Conservation (phyloP, 2,329 filamentous ascomycete species). For the Podosphaera aphanis region DNA sequence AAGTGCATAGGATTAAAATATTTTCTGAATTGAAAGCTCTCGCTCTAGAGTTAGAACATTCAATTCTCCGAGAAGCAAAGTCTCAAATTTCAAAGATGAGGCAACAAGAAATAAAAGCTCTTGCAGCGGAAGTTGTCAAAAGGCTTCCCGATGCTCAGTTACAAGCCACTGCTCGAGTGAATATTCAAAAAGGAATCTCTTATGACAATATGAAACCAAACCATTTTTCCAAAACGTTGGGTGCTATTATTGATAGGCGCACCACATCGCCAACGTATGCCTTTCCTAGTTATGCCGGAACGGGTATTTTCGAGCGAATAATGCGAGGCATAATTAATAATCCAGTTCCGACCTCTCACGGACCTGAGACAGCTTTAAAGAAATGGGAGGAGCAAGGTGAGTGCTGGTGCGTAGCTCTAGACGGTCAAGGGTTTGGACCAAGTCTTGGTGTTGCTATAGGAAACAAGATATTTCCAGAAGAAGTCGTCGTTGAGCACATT, state of each 20-base stretch:
- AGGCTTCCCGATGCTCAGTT: slow-evolving; percentile 10
- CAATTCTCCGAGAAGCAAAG: slow-evolving; percentile 4
- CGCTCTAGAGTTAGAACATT: slow-evolving; percentile 5
- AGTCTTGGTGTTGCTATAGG: slow-evolving; percentile 41
- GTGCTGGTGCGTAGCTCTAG: slow-evolving; percentile 53
- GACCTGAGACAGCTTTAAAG: slow-evolving; percentile 32
- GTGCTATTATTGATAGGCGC: slow-evolving; percentile 36
- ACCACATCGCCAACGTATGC: slow-evolving; percentile 36
- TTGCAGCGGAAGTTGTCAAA: slow-evolving; percentile 6
- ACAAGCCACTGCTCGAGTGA: slow-evolving; percentile 10
- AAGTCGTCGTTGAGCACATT: slow-evolving; percentile 53
- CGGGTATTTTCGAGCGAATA: slow-evolving; percentile 10
- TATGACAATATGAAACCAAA: slow-evolving; percentile 31
- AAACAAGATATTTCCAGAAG: slow-evolving; percentile 35
- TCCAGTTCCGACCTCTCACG: slow-evolving; percentile 12
- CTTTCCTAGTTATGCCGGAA: slow-evolving; percentile 7
- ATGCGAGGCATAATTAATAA: slow-evolving; percentile 10
- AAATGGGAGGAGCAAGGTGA: slow-evolving; percentile 62
- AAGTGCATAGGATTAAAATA: slow-evolving; percentile 6
- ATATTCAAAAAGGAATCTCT: slow-evolving; percentile 7
- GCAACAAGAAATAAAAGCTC: slow-evolving; percentile 6
- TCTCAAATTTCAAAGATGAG: slow-evolving; percentile 4
- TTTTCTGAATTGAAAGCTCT: slow-evolving; percentile 6
- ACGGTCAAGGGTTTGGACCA: slow-evolving; percentile 25
- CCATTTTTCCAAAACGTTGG: slow-evolving; percentile 43